These are phyloP conservation scores for Hypoxylon sp. DNA, from an alignment of 2,329 filamentous ascomycete species.

Conservation along the genomic window DNA sequence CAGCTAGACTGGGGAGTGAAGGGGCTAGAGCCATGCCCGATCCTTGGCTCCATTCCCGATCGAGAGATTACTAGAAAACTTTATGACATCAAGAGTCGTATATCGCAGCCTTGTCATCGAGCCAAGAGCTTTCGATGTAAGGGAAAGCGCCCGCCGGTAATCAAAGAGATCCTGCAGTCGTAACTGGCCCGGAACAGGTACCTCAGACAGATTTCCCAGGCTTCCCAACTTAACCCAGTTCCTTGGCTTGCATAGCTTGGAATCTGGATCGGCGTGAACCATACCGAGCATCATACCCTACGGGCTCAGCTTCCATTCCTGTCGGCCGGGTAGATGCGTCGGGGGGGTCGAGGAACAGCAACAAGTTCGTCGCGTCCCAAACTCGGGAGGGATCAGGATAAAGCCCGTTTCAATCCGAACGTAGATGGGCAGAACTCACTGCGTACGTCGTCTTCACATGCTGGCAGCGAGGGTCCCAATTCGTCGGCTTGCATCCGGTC, in stretches of 20 bases:
- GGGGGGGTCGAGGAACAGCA: conserved; percentile 8
- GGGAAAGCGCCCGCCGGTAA: conserved; percentile 30
- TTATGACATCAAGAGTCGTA: conserved; percentile 33
- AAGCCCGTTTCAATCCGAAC: conserved; percentile 7
- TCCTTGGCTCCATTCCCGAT: conserved; percentile 30
- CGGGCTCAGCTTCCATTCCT: conserved; percentile 28
- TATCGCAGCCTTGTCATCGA: conserved; percentile 28
- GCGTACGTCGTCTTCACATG: conserved; percentile 42
- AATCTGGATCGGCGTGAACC: conserved; percentile 36
- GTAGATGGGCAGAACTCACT: neutral
- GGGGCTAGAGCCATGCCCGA: conserved; percentile 30
- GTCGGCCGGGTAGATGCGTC: conserved; percentile 30
- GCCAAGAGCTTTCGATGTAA: conserved; percentile 26
- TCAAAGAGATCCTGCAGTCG: conserved; percentile 34
- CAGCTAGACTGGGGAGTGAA: conserved; percentile 14
- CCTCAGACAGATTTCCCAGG: conserved; percentile 26
- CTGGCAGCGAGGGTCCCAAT: conserved; percentile 36
- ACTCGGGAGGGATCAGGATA: conserved; percentile 5
- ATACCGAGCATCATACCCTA: conserved; percentile 1
- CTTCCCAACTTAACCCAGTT: conserved; percentile 18
- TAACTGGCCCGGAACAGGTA: conserved; percentile 28
- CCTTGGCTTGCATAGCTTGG: conserved; percentile 38
- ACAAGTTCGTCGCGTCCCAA: neutral
- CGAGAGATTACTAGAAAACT: conserved; percentile 11
- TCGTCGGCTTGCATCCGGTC: conserved; percentile 43